Conservation (phyloP, 169 alveolate species). For the Perkinsus olseni region DNA sequence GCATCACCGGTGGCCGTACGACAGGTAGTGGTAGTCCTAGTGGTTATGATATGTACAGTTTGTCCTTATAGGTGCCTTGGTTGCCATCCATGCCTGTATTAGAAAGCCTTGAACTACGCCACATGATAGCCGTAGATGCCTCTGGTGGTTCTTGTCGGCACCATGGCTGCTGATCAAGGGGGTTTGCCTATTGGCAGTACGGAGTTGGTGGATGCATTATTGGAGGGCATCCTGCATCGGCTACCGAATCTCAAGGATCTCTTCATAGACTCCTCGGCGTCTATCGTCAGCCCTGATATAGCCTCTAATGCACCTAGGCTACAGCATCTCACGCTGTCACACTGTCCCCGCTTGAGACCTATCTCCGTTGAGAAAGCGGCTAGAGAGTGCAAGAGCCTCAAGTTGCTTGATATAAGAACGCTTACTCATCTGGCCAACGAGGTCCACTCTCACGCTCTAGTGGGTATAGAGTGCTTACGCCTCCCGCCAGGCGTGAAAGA, state of each 20-base stretch:
- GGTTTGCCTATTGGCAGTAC: neutral
- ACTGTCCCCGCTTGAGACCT: neutral
- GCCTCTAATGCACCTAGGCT: neutral
- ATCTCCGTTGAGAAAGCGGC: neutral
- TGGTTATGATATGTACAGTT: neutral
- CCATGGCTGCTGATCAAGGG: neutral
- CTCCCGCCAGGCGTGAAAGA: neutral
- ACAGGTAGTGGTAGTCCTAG: neutral
- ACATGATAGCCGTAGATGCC: neutral
- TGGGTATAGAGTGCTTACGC: neutral
- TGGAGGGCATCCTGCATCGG: neutral
- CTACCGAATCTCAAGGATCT: neutral
- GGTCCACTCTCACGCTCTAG: neutral
- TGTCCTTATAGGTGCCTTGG: neutral
- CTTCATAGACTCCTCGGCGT: neutral
- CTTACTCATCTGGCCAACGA: neutral
- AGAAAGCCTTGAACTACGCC: neutral
- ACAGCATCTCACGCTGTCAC: neutral
- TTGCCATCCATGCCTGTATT: neutral
- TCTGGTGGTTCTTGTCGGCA: neutral
- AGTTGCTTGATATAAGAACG: neutral
- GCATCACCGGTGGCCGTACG: neutral
- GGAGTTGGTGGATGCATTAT: neutral
- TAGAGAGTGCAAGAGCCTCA: neutral
- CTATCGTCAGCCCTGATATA: neutral